Evolutionary conservation across 2,329 filamentous ascomycete species (phyloP).

Genomic region (Fusarium ramigenum): DNA sequence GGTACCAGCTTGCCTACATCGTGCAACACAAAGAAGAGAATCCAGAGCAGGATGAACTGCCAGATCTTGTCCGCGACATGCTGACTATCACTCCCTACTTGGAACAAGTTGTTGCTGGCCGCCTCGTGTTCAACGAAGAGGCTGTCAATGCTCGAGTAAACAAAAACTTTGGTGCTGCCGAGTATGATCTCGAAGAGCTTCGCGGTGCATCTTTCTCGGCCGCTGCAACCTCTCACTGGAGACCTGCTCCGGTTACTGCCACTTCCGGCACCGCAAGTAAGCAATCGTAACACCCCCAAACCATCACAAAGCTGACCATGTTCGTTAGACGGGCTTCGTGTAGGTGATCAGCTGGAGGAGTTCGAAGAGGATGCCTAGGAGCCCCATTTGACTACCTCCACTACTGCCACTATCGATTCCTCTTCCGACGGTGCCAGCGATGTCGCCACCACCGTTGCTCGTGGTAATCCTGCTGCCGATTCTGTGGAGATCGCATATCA

Average conservation of each 20-base stretch:
- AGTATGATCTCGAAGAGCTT: neutral
- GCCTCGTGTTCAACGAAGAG: neutral
- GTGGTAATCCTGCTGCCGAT: neutral
- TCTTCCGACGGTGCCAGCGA: neutral
- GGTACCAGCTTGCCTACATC: neutral
- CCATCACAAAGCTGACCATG: neutral
- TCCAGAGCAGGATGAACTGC: rapidly evolving
- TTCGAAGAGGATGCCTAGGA: neutral
- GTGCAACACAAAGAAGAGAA: no score
- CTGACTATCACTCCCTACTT: neutral
- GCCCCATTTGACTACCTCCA: neutral
- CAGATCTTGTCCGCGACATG: rapidly evolving
- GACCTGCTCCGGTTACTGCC: no score
- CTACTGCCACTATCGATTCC: neutral
- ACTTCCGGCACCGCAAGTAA: neutral
- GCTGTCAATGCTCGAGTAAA: neutral
- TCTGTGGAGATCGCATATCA: neutral
- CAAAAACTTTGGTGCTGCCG: neutral
- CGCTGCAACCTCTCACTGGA: no score
- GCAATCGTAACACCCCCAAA: no score
- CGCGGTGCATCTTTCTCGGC: neutral
- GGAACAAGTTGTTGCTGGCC: neutral
- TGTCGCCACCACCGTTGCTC: no score
- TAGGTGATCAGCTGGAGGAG: no score
- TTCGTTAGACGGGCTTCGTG: neutral